A percentile compares a stretch with the other conserved stretches of the same genome.
Conservation (phyloP, 2,329 filamentous ascomycete genomes). For the Nannizzia gypsea region DNA sequence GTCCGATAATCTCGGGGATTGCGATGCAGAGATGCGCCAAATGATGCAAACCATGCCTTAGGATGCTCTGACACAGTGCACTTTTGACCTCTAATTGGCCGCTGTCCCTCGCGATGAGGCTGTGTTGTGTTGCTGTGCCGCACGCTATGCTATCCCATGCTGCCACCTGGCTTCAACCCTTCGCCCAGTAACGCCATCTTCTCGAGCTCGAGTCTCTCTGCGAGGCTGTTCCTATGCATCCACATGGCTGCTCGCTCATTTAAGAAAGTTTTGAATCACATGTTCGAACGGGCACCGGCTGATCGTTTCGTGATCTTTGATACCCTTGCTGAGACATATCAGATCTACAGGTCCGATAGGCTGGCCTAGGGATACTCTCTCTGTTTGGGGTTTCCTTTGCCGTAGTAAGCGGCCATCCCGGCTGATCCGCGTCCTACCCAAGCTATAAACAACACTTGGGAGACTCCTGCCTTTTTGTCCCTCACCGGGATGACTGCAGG, state of each 20-base stretch:
- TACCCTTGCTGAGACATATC: not conserved
- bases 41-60: not conserved
- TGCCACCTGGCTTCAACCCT: not conserved
- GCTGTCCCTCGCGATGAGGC: not conserved
- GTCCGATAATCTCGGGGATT: not conserved
- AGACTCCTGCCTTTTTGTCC: not conserved
- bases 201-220: not conserved
- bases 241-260: slow-evolving; percentile 1
- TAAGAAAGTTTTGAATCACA: slow-evolving; percentile 1
- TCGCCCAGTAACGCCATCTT: not conserved
- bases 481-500: not conserved
- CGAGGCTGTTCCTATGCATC: not conserved
- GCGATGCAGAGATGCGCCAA: not conserved
- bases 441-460: not conserved
- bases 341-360: not conserved
- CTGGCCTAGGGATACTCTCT: not conserved
- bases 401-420: not conserved
- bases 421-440: not conserved
- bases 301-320: slow-evolving; percentile 3
- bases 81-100: not conserved
- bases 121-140: slow-evolving; percentile 2
- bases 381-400: not conserved
- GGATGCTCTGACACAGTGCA: not conserved
- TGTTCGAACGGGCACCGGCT: not conserved
- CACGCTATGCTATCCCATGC: not conserved